Base-by-base conservation (phyloP, 305 asterid genomes). In the Solanum hybrid region DNA sequence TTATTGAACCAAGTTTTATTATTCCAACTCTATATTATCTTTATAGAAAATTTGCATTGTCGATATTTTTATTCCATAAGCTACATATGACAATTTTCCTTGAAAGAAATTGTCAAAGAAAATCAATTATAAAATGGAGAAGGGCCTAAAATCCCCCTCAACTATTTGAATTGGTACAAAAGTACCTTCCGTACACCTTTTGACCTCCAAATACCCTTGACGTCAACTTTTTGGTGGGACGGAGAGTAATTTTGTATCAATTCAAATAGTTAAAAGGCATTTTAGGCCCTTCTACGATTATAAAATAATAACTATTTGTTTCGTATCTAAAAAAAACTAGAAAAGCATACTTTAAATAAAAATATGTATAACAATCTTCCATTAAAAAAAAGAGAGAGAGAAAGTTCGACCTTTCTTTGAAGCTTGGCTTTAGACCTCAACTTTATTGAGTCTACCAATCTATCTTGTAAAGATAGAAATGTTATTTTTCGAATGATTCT, bases 201-300 rank as follows among this genome's bases (percentile, higher is more conserved):
- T 45, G 64, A 45, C 64, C 64, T 0, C 7, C 22, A 45, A 45
- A 45, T 1, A 45, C 7, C 64, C 64, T 45, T 45, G 22, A 14
- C 64, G 0, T 45, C 0, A 45, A 45, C 0, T 0, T 14, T 45
- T 45, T 45, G 22, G 22, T 45, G 60, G 1, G 60, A 42, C 19
- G 1, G 0, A 0, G 19, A 0, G 0, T 45, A 45, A 14, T 45
- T 45, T 14, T 45, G 64, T 45, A 14, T 14, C 64, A 14, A 14
- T 45, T 45, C 64, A 45, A 45, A 0, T 45, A 45, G 64, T 14
- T 45, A 45, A 45, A 45, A 45, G 64, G 0, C 64, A 45, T 45
- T 45, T 14, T 45, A 45, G 64, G 8, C 0, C 64, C 64, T 45
- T 45, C 8, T 14, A 0, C 22, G 64, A 45, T 45, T 45, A 45